Conservation (phyloP, 1,284 basidiomycete species). For the Ustilago trichophora region DNA sequence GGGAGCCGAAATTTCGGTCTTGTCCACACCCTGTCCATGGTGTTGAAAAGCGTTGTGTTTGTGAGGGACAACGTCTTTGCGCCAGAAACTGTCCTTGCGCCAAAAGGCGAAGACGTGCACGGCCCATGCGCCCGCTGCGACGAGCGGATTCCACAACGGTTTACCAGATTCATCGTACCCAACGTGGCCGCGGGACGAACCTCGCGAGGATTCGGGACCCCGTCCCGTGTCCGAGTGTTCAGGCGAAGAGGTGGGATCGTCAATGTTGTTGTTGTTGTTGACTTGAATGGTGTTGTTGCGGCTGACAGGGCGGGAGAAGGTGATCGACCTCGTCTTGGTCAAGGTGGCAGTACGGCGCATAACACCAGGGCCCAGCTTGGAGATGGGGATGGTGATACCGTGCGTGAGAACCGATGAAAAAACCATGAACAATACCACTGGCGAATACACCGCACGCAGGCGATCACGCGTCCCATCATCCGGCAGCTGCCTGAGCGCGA, state of each 20-base stretch:
- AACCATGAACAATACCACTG: constrained; percentile 71
- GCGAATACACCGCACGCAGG: constrained; percentile 68
- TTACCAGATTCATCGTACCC: constrained; percentile 27
- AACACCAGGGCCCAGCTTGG: constrained; percentile 57
- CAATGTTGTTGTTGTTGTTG: background rate
- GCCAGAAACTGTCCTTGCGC: constrained; percentile 56
- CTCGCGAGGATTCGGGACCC: background rate
- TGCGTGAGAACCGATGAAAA: constrained; percentile 70
- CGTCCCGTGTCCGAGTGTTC: constrained; percentile 5
- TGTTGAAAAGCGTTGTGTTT: constrained; percentile 19
- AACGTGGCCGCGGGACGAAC: constrained; percentile 24
- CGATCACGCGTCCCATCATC: constrained; percentile 67
- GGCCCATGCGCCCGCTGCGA: constrained; percentile 27
- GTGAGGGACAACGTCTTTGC: constrained; percentile 35
- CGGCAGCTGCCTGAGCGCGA: constrained; percentile 69
- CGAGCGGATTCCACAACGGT: constrained; percentile 52
- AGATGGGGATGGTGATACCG: constrained; percentile 65
- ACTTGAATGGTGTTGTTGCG: constrained; percentile 33
- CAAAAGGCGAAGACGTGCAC: constrained; percentile 47
- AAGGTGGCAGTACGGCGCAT: constrained; percentile 50
- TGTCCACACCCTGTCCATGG: constrained; percentile 8
- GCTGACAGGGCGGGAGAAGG: constrained; percentile 30
- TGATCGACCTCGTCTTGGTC: constrained; percentile 37
- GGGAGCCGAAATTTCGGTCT: constrained; percentile 21
- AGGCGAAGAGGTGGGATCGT: background rate